Base-by-base conservation (phyloP, 2,329 filamentous ascomycete species). In the Fusarium sambucinum region DNA sequence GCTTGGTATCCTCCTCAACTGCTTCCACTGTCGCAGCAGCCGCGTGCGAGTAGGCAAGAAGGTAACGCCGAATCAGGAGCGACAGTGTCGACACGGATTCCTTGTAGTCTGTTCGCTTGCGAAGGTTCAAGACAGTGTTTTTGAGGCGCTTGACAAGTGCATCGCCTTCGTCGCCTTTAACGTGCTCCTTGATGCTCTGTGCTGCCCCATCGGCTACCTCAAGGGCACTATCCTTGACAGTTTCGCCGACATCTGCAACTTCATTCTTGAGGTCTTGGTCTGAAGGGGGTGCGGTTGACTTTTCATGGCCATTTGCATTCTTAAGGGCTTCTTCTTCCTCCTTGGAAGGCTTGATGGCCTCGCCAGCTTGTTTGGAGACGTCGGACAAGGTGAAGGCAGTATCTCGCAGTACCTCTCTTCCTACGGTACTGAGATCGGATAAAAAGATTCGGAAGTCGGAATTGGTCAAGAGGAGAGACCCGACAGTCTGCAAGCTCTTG, bases 391-490 rank as follows among this genome's bases (percentile, higher is more conserved):
- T 90, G 64, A 93, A 90, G 0, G 94, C 93, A 4, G 94, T 94
- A 73, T 97, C 94, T 52, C 89, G 89, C 76, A 97, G 94, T 1
- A 98, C 90, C 75, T 97, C 91, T 41, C 92, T 89, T 14, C 90
- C 92, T 46, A 97, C 87, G 0, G 90, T 89, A 45, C 89, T 89
- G 40, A 97, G 80, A 73, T 98, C 95, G 13, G 90, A 88, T 44
- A 97, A 82, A 73, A 98, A 94, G 9, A 94, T 84, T 38, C 94
- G 90, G 77, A 98, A 97, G 74, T 97, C 94, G 0, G 91, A 89
- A 76, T 98, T 98, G 16, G 92, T 93, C 42, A 98, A 82, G 1
- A 97, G 86, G n/a, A 98, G 83, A 5, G 90, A 92, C 30, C 92
- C 90, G 1, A 98, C 88, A 0, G 94, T 97, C 59, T 89, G 90